Conservation (phyloP, 192 early-diverging fungal genomes). For the Geranomyces michiganensis region DNA sequence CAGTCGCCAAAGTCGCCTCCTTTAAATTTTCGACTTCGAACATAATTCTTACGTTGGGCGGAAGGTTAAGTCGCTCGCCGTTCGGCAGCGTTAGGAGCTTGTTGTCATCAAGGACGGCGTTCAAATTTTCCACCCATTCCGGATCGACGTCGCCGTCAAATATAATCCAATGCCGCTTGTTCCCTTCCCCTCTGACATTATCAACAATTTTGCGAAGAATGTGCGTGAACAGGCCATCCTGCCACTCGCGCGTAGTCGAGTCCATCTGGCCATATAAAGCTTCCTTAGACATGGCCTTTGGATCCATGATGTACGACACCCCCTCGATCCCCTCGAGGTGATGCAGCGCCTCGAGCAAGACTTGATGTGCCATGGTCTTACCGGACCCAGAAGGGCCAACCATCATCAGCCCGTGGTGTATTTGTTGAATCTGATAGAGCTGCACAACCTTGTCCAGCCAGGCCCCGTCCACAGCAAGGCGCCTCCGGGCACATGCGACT, state of each 20-base stretch:
- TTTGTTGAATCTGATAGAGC: constrained; percentile 96
- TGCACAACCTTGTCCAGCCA: constrained; percentile 99
- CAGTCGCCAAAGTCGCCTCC: constrained; percentile 97
- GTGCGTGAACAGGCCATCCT: constrained; percentile 97
- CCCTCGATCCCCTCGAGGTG: constrained; percentile 89
- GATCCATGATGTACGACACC: constrained; percentile 92
- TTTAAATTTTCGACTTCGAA: constrained; percentile 99
- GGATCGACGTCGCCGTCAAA: constrained; percentile 99
- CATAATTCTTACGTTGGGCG: constrained; percentile 96
- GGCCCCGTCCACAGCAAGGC: constrained; percentile 71
- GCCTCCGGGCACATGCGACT: constrained; percentile 73
- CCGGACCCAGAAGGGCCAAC: constrained; percentile 97
- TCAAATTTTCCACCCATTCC: constrained; percentile 99
- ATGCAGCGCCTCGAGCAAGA: constrained; percentile 87
- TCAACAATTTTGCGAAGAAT: constrained; percentile 97
- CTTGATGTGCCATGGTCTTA: constrained; percentile 93
- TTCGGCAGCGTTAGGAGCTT: constrained; percentile 95
- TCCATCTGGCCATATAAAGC: constrained; percentile 95
- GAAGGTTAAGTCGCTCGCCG: constrained; percentile 94
- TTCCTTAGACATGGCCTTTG: constrained; percentile 98
- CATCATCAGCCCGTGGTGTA: constrained; percentile 99
- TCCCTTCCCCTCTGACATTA: constrained; percentile 93
- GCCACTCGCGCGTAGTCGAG: constrained; percentile 98
- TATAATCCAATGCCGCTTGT: constrained; percentile 97
- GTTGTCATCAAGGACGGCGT: constrained; percentile 97